phyloP scores from a whole-genome alignment of 306 rosid species.

The Echinosophora koreensis region DNA sequence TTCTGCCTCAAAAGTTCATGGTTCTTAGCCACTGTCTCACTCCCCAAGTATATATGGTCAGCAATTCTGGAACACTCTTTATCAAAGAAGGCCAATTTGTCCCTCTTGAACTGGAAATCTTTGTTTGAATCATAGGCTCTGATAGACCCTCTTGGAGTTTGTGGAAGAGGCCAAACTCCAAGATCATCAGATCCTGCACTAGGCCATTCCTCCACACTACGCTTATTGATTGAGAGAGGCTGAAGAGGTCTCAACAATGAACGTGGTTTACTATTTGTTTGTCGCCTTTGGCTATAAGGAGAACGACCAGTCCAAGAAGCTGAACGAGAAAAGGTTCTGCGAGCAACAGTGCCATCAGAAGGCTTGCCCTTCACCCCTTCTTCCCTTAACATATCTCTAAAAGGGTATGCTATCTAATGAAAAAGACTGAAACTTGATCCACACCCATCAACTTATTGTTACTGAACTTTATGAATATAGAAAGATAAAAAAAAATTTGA shows the following conservation, averaged over 20 bases:
- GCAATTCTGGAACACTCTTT: slow-evolving; percentile 91
- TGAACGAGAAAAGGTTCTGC: slow-evolving; percentile 68
- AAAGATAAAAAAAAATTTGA: not conserved
- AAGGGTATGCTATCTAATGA: slow-evolving; percentile 29
- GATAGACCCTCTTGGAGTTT: slow-evolving; percentile 73
- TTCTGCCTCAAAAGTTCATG: slow-evolving; percentile 73
- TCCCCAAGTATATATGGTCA: slow-evolving; percentile 88
- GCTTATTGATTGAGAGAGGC: slow-evolving; percentile 76
- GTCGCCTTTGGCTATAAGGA: slow-evolving; percentile 61
- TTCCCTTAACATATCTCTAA: slow-evolving; percentile 61
- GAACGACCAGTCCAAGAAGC: slow-evolving; percentile 85
- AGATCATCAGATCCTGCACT: slow-evolving; percentile 92
- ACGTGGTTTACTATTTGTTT: slow-evolving; percentile 57
- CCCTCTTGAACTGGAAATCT: slow-evolving; percentile 79
- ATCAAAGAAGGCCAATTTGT: slow-evolving; percentile 79
- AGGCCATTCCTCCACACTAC: slow-evolving; percentile 79
- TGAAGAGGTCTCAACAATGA: slow-evolving; percentile 79
- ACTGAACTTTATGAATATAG: slow-evolving; percentile 48
- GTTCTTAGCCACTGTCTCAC: slow-evolving; percentile 95
- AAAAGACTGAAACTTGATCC: slow-evolving; percentile 40
- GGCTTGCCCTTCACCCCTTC: slow-evolving; percentile 53
- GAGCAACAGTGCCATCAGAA: slow-evolving; percentile 25
- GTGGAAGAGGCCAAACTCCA: slow-evolving; percentile 82
- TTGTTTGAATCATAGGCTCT: slow-evolving; percentile 46
- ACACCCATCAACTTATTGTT: slow-evolving; percentile 56